These are phyloP conservation scores for Huntiella savannae DNA, from an alignment of 2,329 filamentous ascomycete genomes.

Conservation along the genomic window DNA sequence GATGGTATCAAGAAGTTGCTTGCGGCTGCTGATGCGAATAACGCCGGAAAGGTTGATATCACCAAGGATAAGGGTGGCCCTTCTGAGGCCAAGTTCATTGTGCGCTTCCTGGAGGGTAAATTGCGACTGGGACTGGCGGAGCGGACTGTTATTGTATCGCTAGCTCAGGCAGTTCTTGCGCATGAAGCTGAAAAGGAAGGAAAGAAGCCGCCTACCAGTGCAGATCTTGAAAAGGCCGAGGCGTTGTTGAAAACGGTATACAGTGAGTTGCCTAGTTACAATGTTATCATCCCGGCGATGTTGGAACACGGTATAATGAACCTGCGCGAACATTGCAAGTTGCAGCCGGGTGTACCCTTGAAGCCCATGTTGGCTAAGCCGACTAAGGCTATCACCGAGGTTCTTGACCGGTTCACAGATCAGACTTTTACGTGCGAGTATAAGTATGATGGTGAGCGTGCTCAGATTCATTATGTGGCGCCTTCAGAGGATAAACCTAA, in stretches of 20 bases:
- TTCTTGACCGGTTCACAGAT: slow-evolving; percentile 85
- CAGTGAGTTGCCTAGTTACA: slow-evolving; percentile 86
- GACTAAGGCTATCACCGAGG: slow-evolving; percentile 94
- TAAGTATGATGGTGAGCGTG: slow-evolving; percentile 94
- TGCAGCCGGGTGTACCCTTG: slow-evolving; percentile 80
- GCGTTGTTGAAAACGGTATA: slow-evolving; percentile 76
- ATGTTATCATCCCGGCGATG: slow-evolving; percentile 82
- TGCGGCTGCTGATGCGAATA: slow-evolving; percentile 66
- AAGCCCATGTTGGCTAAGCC: slow-evolving; percentile 99
- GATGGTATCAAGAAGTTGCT: slow-evolving; percentile 90
- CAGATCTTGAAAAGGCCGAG: slow-evolving; percentile 69
- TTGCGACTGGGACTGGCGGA: slow-evolving; percentile 80
- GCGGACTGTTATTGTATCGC: slow-evolving; percentile 71
- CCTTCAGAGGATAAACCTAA: slow-evolving; percentile 38
- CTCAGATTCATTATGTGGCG: slow-evolving; percentile 95
- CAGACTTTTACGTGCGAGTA: slow-evolving; percentile 97
- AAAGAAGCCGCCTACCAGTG: slow-evolving; percentile 45
- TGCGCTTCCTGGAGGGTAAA: slow-evolving; percentile 88
- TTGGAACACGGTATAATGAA: slow-evolving; percentile 71
- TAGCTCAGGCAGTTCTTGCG: slow-evolving; percentile 72
- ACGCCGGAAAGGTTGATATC: slow-evolving; percentile 67
- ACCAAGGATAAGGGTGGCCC: slow-evolving; percentile 80
- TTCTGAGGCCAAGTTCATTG: slow-evolving; percentile 85
- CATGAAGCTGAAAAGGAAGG: slow-evolving; percentile 60
- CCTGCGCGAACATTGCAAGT: slow-evolving; percentile 66